Percentiles rank a stretch among this genome's conserved stretches.
phyloP scores from a whole-genome alignment of 148 eudicot species.

The Hydrangea macrophylla region DNA sequence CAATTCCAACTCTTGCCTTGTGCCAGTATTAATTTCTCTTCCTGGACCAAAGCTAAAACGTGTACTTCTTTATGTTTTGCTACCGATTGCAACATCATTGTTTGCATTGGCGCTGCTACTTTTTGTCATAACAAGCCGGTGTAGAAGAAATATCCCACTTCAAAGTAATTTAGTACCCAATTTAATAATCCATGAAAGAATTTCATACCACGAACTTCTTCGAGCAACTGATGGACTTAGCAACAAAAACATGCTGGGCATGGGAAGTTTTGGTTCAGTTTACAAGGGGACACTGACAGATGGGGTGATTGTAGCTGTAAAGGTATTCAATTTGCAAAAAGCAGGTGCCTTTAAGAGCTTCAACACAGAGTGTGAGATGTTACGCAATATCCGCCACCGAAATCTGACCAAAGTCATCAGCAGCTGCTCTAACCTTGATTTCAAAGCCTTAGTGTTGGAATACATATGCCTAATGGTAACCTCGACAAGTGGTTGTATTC shows the following conservation, averaged over 20 bases:
- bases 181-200: neutral
- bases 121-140: too few relatives aligned
- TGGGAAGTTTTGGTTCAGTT: constrained; percentile 13
- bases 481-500: too few relatives aligned
- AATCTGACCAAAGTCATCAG: too few relatives aligned
- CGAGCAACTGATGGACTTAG: constrained; percentile 2
- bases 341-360: constrained; percentile 11
- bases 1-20: neutral
- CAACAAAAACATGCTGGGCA: neutral
- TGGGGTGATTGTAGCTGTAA: neutral
- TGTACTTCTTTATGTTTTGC: too few relatives aligned
- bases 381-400: constrained; percentile 7
- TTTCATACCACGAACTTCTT: constrained; percentile 9
- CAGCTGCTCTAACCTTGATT: too few relatives aligned
- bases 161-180: neutral
- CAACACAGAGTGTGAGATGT: neutral
- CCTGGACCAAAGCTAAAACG: too few relatives aligned
- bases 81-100: too few relatives aligned
- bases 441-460: too few relatives aligned
- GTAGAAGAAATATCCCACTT: neutral
- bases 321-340: constrained; percentile 4
- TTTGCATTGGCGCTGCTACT: too few relatives aligned
- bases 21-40: too few relatives aligned
- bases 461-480: too few relatives aligned
- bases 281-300: constrained; percentile 6